These are phyloP conservation scores for Zarea fungicola DNA, from an alignment of 2,329 filamentous ascomycete genomes.

Conservation along the genomic window DNA sequence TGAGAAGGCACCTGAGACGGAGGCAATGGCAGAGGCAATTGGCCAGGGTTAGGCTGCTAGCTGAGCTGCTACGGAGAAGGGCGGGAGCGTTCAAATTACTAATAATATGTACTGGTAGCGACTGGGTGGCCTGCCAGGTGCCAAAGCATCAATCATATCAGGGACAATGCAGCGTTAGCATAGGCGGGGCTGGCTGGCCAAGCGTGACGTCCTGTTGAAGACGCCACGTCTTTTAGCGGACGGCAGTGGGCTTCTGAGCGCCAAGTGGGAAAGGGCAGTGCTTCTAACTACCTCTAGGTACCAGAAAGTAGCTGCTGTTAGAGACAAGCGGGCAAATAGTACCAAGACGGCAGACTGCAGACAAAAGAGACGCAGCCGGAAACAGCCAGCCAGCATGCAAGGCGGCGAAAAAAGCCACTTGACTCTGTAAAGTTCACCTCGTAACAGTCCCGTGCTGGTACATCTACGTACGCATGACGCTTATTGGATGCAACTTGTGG, in stretches of 20 bases:
- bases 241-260: no score
- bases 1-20: neutral
- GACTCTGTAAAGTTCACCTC: neutral
- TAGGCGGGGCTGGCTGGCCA: constrained; percentile 12
- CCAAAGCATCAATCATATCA: no score
- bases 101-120: no score
- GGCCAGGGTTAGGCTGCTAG: no score
- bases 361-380: neutral
- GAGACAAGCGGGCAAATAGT: constrained; percentile 5
- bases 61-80: no score
- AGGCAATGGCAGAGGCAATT: no score
- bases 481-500: neutral
- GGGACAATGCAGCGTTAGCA: no score
- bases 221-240: constrained; percentile 26
- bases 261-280: no score
- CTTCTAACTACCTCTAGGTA: no score
- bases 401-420: neutral
- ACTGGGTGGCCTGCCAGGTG: no score
- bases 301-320: no score
- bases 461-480: neutral
- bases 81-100: no score
- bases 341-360: neutral
- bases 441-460: neutral
- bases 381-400: neutral
- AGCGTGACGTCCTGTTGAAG: constrained; percentile 8